These are phyloP conservation scores for Aspergillus quadrilineatus DNA, from an alignment of 2,329 filamentous ascomycete genomes.

Conservation along the genomic window DNA sequence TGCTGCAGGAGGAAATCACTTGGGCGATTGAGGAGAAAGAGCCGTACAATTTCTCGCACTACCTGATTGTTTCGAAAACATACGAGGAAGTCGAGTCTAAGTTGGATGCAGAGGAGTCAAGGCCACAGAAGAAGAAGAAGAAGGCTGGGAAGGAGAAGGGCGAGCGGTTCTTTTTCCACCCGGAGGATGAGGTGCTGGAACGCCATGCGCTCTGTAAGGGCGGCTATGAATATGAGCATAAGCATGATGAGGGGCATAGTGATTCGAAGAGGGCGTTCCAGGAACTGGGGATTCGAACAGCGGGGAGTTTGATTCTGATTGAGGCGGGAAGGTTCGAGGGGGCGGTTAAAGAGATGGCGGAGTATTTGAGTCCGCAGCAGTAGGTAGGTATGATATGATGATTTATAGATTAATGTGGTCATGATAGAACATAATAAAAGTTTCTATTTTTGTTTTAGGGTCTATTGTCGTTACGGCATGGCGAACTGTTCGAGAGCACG, in stretches of 20 bases:
- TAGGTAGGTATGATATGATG: constrained; percentile 1
- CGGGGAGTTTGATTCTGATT: constrained; percentile 82
- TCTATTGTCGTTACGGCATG: constrained; percentile 9
- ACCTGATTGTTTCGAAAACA: constrained; percentile 86
- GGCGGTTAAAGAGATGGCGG: constrained; percentile 72
- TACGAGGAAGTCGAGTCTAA: constrained; percentile 84
- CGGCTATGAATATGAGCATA: constrained; percentile 75
- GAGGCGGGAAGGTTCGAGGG: constrained; percentile 73
- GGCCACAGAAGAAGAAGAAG: constrained; percentile 68
- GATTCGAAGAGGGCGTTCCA: constrained; percentile 95
- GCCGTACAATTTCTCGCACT: constrained; percentile 90
- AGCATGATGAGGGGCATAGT: constrained; percentile 71
- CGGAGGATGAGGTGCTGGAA: constrained; percentile 88
- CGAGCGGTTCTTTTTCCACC: constrained; percentile 85
- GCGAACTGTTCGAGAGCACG: neutral
- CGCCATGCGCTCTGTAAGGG: constrained; percentile 69
- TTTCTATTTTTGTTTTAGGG: constrained; percentile 1
- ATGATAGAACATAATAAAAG: constrained; percentile 11
- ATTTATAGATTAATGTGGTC: constrained; percentile 6
- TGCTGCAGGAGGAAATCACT: constrained; percentile 87
- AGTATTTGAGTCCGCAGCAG: constrained; percentile 52
- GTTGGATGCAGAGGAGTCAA: constrained; percentile 65
- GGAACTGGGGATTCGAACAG: constrained; percentile 82
- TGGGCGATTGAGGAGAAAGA: constrained; percentile 87
- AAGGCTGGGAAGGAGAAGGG: constrained; percentile 44